phyloP scores from a whole-genome alignment of 768 basidiomycete genomes.

The Termitomyces sp. region DNA sequence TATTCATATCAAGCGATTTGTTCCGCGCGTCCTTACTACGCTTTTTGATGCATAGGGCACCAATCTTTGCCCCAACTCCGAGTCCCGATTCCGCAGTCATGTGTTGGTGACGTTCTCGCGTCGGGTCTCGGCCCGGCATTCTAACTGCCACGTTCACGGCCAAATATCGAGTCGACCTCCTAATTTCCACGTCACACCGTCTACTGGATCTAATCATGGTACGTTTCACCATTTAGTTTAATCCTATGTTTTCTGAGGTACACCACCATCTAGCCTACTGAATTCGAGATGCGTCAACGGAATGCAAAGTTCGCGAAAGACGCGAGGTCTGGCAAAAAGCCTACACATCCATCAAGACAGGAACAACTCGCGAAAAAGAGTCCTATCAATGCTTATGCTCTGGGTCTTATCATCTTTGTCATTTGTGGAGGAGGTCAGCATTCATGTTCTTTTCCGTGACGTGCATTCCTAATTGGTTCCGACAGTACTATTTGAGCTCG shows the following conservation, averaged over 20 bases:
- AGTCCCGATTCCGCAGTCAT: not conserved
- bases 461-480: not conserved
- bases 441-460: not conserved
- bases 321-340: constrained; percentile 70
- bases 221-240: not conserved
- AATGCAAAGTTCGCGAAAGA: constrained; percentile 78
- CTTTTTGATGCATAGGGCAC: not conserved
- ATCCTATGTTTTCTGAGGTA: not conserved
- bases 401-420: constrained; percentile 71
- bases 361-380: constrained; percentile 67
- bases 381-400: constrained; percentile 69
- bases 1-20: too few relatives aligned
- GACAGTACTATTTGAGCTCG: constrained; percentile 70
- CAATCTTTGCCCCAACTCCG: not conserved
- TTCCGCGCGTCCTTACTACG: not conserved
- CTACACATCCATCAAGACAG: constrained; percentile 64
- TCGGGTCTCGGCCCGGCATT: not conserved
- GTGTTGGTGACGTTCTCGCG: not conserved
- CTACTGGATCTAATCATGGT: not conserved
- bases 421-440: constrained; percentile 73
- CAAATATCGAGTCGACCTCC: not conserved
- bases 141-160: constrained; percentile 15
- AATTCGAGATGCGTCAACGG: constrained; percentile 76
- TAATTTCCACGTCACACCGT: not conserved
- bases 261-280: constrained; percentile 50